Conservation (phyloP, 805 yeast species). For the Soucietia sequanensis region DNA sequence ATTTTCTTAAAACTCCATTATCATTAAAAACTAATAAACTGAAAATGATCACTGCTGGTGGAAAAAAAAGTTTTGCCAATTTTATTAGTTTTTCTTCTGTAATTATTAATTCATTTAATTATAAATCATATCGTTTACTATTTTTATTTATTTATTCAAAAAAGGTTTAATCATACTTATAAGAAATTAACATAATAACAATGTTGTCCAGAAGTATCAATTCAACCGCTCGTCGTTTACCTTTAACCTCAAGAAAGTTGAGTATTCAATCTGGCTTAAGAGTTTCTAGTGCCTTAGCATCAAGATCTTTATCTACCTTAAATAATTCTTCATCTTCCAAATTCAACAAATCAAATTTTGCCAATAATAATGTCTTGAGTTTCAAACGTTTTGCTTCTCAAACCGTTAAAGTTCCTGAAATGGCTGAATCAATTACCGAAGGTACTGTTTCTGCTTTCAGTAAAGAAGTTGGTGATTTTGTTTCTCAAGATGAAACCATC, state of each 20-base stretch:
- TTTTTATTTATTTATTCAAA: no score
- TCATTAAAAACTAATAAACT: no score
- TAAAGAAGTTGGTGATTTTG: constrained; percentile 84
- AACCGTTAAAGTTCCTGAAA: constrained; percentile 87
- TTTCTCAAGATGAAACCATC: constrained; percentile 80
- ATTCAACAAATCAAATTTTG: constrained; percentile 5
- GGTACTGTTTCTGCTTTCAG: constrained; percentile 77
- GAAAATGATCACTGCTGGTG: no score
- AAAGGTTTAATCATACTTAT: no score
- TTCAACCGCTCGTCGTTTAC: constrained; percentile 12
- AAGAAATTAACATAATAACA: neutral
- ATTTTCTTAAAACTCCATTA: no score
- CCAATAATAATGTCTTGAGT: constrained; percentile 12
- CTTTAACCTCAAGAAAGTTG: constrained; percentile 10
- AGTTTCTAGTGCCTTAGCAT: constrained; percentile 10
- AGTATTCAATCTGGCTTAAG: constrained; percentile 9
- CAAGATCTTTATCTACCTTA: constrained; percentile 17
- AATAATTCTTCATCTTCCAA: constrained; percentile 4
- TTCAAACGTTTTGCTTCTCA: constrained; percentile 40
- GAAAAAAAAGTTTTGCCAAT: no score
- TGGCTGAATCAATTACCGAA: constrained; percentile 98
- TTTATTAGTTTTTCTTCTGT: no score
- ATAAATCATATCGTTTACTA: no score
- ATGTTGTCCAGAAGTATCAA: constrained; percentile 17
- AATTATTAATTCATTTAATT: no score